Base-by-base conservation (phyloP, 139 green algal species). In the Chlorella sp. region DNA sequence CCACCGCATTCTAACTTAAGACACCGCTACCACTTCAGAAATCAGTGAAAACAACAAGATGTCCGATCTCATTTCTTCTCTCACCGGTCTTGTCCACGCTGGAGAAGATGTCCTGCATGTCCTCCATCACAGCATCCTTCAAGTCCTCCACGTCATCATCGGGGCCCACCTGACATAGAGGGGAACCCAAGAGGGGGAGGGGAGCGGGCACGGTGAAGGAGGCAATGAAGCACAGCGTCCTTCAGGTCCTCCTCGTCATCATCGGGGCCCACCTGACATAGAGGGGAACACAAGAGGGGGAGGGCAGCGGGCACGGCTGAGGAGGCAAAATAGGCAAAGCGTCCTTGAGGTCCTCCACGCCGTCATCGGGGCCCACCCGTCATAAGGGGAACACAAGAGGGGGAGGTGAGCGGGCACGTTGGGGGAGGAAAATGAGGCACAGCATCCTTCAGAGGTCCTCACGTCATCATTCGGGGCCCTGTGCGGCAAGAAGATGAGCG, bases 211-310 rank as follows among this genome's bases (percentile, higher is more conserved):
- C 26, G 9, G 48, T 57, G 48, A 16, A 9, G 48, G 9, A 57
- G 9, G 48, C 48, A n/a, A n/a, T n/a, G n/a, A n/a, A n/a, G n/a
- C 78, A 97, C 98, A 53, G 98, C 94, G 14, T 96, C 96, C 94
- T 98, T 99, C 18, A 99, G 94, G 85, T 97, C 97, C 80, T 99
- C 97, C 87, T 98, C 93, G 89, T 99, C 96, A 89, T 99, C 98
- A 48, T 97, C 96, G 16, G 94, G 93, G 2, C 93, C 89, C 14
- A 97, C 88, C 61, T 98, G 84, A 5, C 21, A 36, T 24, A 48
- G 39, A n/a, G 40, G 24, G 19, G 37, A n/a, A 60, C 16, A 32
- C 15, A 26, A 0, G 37, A 26, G 81, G 24, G 42, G 30, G 42
- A 11, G 42, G 21, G 28, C 36, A 57, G 34, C 75, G n/a, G 75